Percentiles rank a stretch among this genome's conserved stretches.
Evolutionary conservation across 2,329 filamentous ascomycete species (phyloP).

Genomic region (Paracoccidioides brasiliensis): DNA sequence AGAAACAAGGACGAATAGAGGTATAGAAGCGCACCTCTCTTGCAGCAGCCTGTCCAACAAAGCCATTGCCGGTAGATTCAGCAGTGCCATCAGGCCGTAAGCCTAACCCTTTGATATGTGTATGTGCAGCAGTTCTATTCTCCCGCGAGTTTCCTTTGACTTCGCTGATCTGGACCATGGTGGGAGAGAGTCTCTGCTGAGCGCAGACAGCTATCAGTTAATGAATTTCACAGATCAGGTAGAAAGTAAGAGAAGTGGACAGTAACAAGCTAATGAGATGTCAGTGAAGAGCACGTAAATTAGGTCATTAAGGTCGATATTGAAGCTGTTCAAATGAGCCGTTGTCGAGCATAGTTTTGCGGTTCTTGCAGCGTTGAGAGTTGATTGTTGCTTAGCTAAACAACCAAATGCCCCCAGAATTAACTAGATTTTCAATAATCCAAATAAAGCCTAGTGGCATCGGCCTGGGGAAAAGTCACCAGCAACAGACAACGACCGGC

Average conservation of each 20-base stretch:
- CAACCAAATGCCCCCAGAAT: not conserved
- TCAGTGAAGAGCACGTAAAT: not conserved
- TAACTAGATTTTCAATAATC: not conserved
- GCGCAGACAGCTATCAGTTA: not conserved
- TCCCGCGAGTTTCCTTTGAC: conserved; percentile 90
- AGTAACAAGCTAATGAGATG: not conserved
- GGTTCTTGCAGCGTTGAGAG: too few species aligned
- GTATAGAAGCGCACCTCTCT: conserved; percentile 56
- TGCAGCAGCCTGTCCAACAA: conserved; percentile 76
- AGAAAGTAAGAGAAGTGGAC: not conserved
- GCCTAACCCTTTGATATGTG: conserved; percentile 92
- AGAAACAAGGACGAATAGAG: conserved; percentile 7
- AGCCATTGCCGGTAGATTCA: conserved; percentile 66
- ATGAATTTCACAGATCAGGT: not conserved
- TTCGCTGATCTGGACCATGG: conserved; percentile 83
- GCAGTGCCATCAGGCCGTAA: conserved; percentile 75
- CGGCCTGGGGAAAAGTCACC: not conserved
- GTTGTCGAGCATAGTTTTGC: not conserved
- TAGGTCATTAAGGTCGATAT: not conserved
- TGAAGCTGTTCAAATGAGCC: not conserved
- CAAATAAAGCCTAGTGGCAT: not conserved
- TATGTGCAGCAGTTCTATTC: conserved; percentile 90
- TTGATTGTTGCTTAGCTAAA: not conserved
- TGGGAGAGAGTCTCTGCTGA: conserved; percentile 10
- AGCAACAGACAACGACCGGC: not conserved